Percentiles rank a stretch among this genome's conserved stretches.
phyloP scores from a whole-genome alignment of 2,329 filamentous ascomycete genomes.

The Chaetoscypha palmicola region DNA sequence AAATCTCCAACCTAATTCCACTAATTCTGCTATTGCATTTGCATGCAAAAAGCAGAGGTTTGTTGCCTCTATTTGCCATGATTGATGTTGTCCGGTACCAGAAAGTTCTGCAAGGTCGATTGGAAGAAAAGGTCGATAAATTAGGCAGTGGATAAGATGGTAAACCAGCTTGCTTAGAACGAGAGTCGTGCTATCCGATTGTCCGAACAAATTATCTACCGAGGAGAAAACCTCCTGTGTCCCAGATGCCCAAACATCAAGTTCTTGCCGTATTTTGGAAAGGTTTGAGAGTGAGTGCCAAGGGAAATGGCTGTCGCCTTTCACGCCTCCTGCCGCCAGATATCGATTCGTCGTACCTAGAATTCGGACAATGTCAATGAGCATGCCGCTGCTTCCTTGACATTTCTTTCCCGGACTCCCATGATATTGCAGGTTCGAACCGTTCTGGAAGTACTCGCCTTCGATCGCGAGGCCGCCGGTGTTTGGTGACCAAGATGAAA shows the following conservation, averaged over 20 bases:
- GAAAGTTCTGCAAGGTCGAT: conserved; percentile 76
- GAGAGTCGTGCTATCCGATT: conserved; percentile 69
- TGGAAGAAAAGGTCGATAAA: conserved; percentile 80
- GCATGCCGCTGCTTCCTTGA: conserved; percentile 70
- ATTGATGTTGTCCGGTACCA: conserved; percentile 76
- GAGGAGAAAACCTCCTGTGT: conserved; percentile 74
- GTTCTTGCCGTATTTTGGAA: conserved; percentile 77
- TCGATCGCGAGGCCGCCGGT: conserved; percentile 57
- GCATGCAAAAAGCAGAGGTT: conserved; percentile 82
- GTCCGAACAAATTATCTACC: conserved; percentile 67
- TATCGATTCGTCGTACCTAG: conserved; percentile 79
- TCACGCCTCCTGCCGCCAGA: conserved; percentile 76
- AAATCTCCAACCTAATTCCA: conserved; percentile 55
- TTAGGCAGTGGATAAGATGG: conserved; percentile 77
- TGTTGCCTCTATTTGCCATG: conserved; percentile 87
- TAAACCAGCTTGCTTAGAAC: conserved; percentile 83
- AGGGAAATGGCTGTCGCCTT: conserved; percentile 83
- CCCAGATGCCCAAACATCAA: conserved; percentile 78
- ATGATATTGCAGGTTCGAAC: conserved; percentile 69
- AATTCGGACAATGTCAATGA: conserved; percentile 78
- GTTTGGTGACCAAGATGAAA: conserved; percentile 67
- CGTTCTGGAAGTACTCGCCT: conserved; percentile 73
- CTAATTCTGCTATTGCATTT: conserved; percentile 77
- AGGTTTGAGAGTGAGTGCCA: conserved; percentile 83
- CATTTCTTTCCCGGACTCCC: conserved; percentile 61